Conservation (phyloP, 1,284 basidiomycete species). For the Vanrija sp. region DNA sequence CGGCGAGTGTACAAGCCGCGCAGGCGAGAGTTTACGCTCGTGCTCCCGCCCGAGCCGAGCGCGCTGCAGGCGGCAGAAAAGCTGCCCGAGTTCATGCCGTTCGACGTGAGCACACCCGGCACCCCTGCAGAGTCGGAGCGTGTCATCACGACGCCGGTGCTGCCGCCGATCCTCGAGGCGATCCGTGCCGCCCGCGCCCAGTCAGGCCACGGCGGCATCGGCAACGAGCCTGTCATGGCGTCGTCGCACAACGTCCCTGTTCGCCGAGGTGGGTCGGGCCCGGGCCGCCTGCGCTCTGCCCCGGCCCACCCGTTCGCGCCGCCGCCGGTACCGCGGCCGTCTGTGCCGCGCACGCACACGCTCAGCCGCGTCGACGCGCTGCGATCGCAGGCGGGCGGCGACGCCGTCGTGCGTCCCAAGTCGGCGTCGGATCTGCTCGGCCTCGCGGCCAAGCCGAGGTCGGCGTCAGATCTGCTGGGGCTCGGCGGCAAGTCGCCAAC, state of each 20-base stretch:
- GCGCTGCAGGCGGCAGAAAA: slow-evolving; percentile 5
- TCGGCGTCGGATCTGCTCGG: slow-evolving; percentile 45
- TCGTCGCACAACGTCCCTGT: slow-evolving; percentile 11
- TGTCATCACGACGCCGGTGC: slow-evolving; percentile 58
- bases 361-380: slow-evolving; percentile 26
- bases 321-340: slow-evolving; percentile 28
- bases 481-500: not conserved
- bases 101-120: not conserved
- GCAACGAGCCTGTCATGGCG: too few species aligned
- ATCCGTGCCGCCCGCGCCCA: slow-evolving; percentile 55
- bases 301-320: slow-evolving; percentile 17
- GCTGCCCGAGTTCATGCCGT: slow-evolving; percentile 5
- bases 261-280: slow-evolving; percentile 26
- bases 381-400: slow-evolving; percentile 6
- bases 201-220: too few species aligned
- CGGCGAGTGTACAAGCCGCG: slow-evolving; percentile 36
- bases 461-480: too few species aligned
- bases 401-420: slow-evolving; percentile 32
- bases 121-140: slow-evolving; percentile 32
- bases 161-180: slow-evolving; percentile 57
- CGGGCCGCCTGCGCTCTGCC: slow-evolving; percentile 17
- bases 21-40: slow-evolving; percentile 59
- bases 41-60: slow-evolving; percentile 44
- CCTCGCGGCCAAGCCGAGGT: slow-evolving; percentile 7
- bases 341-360: slow-evolving; percentile 15